phyloP scores from a whole-genome alignment of 2,329 filamentous ascomycete genomes.

The Pseudogymnoascus sp. region DNA sequence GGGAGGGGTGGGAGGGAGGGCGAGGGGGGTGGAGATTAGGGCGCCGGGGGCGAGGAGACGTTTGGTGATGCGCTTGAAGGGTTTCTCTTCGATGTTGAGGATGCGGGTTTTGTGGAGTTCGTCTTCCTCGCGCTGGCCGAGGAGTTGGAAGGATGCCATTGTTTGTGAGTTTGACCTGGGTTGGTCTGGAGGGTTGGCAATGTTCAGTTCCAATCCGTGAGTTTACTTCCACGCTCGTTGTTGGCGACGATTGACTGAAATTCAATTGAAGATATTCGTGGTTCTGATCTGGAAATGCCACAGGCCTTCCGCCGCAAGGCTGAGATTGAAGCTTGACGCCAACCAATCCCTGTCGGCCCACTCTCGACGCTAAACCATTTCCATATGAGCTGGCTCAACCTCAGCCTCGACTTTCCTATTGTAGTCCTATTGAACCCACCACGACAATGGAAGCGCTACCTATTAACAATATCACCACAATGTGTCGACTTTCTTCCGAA shows the following conservation, averaged over 20 bases:
- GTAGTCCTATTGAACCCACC: not conserved
- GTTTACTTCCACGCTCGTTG: not conserved
- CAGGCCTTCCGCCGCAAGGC: conserved; percentile 1
- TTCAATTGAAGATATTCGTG: not conserved
- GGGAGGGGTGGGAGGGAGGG: conserved; percentile 56
- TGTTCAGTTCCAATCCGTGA: not conserved
- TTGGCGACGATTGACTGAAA: not conserved
- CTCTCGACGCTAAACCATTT: too few species aligned
- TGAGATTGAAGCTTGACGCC: not conserved
- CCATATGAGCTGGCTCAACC: too few species aligned
- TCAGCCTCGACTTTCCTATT: conserved; percentile 1
- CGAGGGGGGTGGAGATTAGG: conserved; percentile 46
- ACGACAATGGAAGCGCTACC: not conserved
- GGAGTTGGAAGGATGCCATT: conserved; percentile 54
- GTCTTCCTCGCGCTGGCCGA: conserved; percentile 70
- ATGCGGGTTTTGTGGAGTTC: conserved; percentile 82
- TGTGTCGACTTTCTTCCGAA: not conserved
- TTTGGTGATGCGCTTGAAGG: conserved; percentile 81
- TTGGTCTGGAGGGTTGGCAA: not conserved
- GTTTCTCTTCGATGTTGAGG: conserved; percentile 82
- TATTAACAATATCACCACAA: not conserved
- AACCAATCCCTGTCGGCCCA: too few species aligned
- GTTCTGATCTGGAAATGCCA: not conserved
- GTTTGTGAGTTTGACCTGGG: conserved; percentile 11
- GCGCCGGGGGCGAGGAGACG: conserved; percentile 63